Conservation (phyloP, 345 rosid species). For the Euclidium syriacum region DNA sequence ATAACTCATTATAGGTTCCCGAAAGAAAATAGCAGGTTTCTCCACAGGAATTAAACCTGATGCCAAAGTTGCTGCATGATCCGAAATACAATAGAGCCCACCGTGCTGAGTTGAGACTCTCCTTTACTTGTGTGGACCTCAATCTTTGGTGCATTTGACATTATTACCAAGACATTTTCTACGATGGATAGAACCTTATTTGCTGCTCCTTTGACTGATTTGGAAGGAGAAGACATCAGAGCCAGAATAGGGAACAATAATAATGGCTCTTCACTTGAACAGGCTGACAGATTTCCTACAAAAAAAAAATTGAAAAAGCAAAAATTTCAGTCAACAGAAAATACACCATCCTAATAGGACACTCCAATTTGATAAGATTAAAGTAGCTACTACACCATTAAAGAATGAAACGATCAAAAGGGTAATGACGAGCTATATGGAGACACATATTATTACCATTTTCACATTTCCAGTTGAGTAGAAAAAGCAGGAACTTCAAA, state of each 20-base stretch:
- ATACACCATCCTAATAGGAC: neutral
- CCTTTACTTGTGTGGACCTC: slow-evolving; percentile 34
- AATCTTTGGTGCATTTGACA: slow-evolving; percentile 43
- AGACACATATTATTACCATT: slow-evolving; percentile 44
- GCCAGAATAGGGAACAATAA: slow-evolving; percentile 61
- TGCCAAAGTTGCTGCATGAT: slow-evolving; percentile 65
- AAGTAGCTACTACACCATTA: neutral
- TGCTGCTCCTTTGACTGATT: slow-evolving; percentile 65
- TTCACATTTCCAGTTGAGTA: slow-evolving; percentile 69
- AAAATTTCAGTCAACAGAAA: neutral
- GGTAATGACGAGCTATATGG: slow-evolving; percentile 10
- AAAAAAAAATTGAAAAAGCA: slow-evolving; percentile 23
- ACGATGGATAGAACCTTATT: slow-evolving; percentile 62
- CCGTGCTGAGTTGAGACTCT: slow-evolving; percentile 45
- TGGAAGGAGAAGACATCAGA: slow-evolving; percentile 82
- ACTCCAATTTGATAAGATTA: slow-evolving; percentile 14
- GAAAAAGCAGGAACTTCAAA: slow-evolving; percentile 55
- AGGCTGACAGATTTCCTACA: slow-evolving; percentile 37
- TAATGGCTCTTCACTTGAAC: slow-evolving; percentile 57
- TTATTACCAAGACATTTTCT: slow-evolving; percentile 49
- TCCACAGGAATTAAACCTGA: slow-evolving; percentile 54
- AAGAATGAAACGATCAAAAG: slow-evolving; percentile 7
- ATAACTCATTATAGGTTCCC: neutral
- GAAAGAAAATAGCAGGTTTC: slow-evolving; percentile 26
- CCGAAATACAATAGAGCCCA: slow-evolving; percentile 59